Percentiles rank a stretch among this genome's conserved stretches.
These are phyloP conservation scores for Astrothelium subdiscretum DNA, from an alignment of 495 filamentous ascomycete species.

Conservation along the genomic window DNA sequence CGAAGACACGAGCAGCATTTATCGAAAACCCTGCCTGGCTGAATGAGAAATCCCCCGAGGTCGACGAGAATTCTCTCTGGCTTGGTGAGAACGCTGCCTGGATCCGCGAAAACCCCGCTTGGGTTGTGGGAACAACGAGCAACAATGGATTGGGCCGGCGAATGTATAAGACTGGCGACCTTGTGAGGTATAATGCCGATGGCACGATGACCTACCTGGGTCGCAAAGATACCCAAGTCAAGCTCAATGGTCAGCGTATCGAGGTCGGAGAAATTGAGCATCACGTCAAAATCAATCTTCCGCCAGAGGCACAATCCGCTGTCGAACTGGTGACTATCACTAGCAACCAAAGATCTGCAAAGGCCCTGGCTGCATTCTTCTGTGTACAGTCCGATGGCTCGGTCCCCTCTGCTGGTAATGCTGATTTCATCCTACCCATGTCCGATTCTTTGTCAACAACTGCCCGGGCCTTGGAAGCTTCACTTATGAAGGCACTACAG, in stretches of 20 bases:
- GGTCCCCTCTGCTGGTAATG: neutral
- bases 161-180: slow-evolving; percentile 26
- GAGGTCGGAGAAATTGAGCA: slow-evolving; percentile 21
- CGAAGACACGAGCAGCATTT: slow-evolving; percentile 26
- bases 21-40: slow-evolving; percentile 18
- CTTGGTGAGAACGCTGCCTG: too few relatives aligned
- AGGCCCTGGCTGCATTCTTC: slow-evolving; percentile 41
- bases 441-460: neutral
- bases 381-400: slow-evolving; percentile 28
- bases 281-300: slow-evolving; percentile 36
- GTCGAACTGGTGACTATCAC: slow-evolving; percentile 46
- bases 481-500: slow-evolving; percentile 31
- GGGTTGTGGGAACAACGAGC: slow-evolving; percentile 3
- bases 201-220: slow-evolving; percentile 12
- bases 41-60: too few relatives aligned
- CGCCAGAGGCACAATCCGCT: slow-evolving; percentile 30
- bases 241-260: slow-evolving; percentile 20
- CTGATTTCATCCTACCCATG: slow-evolving; percentile 2
- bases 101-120: slow-evolving; percentile 11
- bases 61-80: too few relatives aligned
- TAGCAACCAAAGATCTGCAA: slow-evolving; percentile 5
- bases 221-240: slow-evolving; percentile 17
- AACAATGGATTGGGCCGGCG: slow-evolving; percentile 5
- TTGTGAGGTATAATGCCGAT: slow-evolving; percentile 15
- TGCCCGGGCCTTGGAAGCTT: slow-evolving; percentile 12